Evolutionary conservation across 1,284 basidiomycete genomes (phyloP).

Genomic region (Gymnopus androsaceus): DNA sequence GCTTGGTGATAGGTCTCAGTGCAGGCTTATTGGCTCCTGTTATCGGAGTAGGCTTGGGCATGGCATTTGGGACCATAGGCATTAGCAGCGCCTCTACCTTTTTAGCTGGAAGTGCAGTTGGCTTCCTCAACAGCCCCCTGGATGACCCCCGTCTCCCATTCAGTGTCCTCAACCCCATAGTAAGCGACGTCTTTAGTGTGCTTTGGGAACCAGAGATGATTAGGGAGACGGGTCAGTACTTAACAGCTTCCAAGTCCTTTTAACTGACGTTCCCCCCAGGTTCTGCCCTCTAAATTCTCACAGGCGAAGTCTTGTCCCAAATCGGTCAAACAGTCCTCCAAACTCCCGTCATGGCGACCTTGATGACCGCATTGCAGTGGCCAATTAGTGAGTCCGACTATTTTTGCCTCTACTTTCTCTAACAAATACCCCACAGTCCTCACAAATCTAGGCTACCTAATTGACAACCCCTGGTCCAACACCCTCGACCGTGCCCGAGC

Average conservation of each 20-base stretch:
- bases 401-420: background rate
- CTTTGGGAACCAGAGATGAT: conserved; percentile 99
- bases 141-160: conserved; percentile 93
- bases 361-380: conserved; percentile 93
- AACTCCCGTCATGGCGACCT: conserved; percentile 86
- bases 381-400: conserved; percentile 79
- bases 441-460: conserved; percentile 93
- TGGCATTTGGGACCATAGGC: conserved; percentile 85
- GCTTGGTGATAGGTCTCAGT: conserved; percentile 90
- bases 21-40: conserved; percentile 91
- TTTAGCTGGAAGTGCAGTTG: conserved; percentile 88
- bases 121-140: conserved; percentile 86
- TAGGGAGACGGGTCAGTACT: conserved; percentile 90
- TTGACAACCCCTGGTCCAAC: conserved; percentile 97
- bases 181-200: conserved; percentile 92
- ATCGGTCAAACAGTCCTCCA: conserved; percentile 88
- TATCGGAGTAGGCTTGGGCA: conserved; percentile 80
- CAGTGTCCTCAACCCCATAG: conserved; percentile 90
- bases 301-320: conserved; percentile 79
- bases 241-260: no score
- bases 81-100: conserved; percentile 87
- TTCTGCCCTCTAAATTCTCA: no score
- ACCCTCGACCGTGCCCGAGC: conserved; percentile 88
- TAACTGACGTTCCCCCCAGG: no score
- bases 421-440: conserved; percentile 57